A percentile compares a stretch with the other conserved stretches of the same genome.
These are phyloP conservation scores for Penicillium sp. DNA, from an alignment of 2,329 filamentous ascomycete species.

Conservation along the genomic window DNA sequence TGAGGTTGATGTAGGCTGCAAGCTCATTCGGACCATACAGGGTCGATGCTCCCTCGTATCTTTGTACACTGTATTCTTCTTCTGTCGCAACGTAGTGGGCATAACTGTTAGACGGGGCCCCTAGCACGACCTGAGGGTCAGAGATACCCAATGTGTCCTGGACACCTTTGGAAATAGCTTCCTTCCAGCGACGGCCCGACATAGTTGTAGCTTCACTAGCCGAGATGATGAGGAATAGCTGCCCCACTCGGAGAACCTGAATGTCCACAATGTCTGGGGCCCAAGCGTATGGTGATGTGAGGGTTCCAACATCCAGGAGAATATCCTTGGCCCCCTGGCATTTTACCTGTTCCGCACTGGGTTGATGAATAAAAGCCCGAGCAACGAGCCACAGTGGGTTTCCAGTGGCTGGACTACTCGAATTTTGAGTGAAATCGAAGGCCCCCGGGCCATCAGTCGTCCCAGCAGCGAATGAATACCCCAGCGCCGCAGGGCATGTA, in stretches of 20 bases:
- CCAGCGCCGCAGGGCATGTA: conserved; percentile 84
- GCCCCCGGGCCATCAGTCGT: conserved; percentile 88
- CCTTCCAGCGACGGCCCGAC: conserved; percentile 83
- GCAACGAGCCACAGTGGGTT: conserved; percentile 82
- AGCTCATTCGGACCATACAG: conserved; percentile 81
- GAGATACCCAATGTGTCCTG: conserved; percentile 51
- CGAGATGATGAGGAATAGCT: conserved; percentile 78
- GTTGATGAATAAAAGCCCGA: conserved; percentile 68
- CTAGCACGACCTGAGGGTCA: conserved; percentile 73
- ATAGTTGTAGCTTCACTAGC: conserved; percentile 91
- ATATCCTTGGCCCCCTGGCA: conserved; percentile 85
- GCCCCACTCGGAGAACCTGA: conserved; percentile 79
- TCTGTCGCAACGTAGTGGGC: conserved; percentile 77
- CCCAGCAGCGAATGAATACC: conserved; percentile 89
- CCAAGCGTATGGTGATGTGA: conserved; percentile 79
- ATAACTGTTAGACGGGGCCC: conserved; percentile 88
- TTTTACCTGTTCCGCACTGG: conserved; percentile 65
- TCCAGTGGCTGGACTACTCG: conserved; percentile 66
- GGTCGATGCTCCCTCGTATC: conserved; percentile 93
- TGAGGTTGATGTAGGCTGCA: conserved; percentile 83
- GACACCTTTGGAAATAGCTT: conserved; percentile 61
- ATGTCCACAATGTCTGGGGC: conserved; percentile 89
- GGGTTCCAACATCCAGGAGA: conserved; percentile 81
- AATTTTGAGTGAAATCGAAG: conserved; percentile 91
- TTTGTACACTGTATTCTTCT: conserved; percentile 79